These are phyloP conservation scores for Austroboletus rostrupii DNA, from an alignment of 1,284 basidiomycete genomes.

Conservation along the genomic window DNA sequence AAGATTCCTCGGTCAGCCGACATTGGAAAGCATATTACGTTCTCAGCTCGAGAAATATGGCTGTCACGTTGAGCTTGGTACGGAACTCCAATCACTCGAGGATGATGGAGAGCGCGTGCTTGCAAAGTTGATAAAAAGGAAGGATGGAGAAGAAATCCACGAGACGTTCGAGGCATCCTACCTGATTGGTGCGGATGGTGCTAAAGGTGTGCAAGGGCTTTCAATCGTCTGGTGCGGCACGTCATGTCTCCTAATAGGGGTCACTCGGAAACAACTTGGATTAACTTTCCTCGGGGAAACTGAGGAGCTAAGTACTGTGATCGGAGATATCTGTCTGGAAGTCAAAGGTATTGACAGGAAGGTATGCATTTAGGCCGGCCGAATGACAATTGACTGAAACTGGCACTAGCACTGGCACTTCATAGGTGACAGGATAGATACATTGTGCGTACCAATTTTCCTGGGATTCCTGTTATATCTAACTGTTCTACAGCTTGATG, in stretches of 20 bases:
- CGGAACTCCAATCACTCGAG: conserved; percentile 31
- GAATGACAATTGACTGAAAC: conserved; percentile 1
- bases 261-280: conserved; percentile 40
- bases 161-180: conserved; percentile 27
- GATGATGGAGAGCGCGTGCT: conserved; percentile 27
- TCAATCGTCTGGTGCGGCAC: neutral
- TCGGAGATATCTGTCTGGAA: conserved; percentile 37
- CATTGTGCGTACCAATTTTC: no score
- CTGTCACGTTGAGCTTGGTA: conserved; percentile 30
- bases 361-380: conserved; percentile 18
- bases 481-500: conserved; percentile 1
- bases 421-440: no score
- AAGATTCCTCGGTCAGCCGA: conserved; percentile 31
- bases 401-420: conserved; percentile 29
- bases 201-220: conserved; percentile 19
- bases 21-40: conserved; percentile 31
- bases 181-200: conserved; percentile 40
- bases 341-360: conserved; percentile 31
- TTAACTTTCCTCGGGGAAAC: conserved; percentile 46
- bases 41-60: conserved; percentile 26
- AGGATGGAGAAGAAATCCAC: conserved; percentile 10
- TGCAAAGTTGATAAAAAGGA: conserved; percentile 22
- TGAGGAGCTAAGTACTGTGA: conserved; percentile 22
- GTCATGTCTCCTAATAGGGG: conserved; percentile 7
- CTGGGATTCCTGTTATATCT: no score